phyloP scores from a whole-genome alignment of 1,284 basidiomycete species.

The Rhodotorula sp. region DNA sequence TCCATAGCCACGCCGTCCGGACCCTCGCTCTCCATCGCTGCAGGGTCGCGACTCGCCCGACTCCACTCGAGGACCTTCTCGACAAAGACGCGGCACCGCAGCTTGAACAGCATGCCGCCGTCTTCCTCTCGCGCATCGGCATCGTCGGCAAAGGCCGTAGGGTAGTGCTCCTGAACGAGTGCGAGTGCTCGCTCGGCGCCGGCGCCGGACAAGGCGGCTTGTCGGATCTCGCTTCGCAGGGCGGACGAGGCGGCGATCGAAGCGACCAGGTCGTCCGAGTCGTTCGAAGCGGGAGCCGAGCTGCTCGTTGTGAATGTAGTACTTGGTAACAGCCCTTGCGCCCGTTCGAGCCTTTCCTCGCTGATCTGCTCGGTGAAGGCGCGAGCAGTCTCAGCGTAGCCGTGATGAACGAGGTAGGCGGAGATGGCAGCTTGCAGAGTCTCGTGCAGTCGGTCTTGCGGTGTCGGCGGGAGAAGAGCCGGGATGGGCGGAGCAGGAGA shows the following conservation, averaged over 20 bases:
- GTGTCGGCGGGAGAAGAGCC: background rate
- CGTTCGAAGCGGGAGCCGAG: background rate
- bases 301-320: background rate
- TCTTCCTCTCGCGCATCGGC: background rate
- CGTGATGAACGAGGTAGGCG: conserved; percentile 37
- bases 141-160: conserved; percentile 1
- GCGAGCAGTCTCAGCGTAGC: conserved; percentile 23
- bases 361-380: conserved; percentile 26
- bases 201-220: conserved; percentile 8
- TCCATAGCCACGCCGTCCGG: conserved; percentile 43
- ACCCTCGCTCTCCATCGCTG: conserved; percentile 2
- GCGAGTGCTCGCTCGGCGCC: conserved; percentile 3
- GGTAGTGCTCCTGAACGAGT: conserved; percentile 24
- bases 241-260: conserved; percentile 2
- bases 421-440: conserved; percentile 31
- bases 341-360: conserved; percentile 22
- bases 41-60: conserved; percentile 50
- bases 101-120: conserved; percentile 25
- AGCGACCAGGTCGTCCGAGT: background rate
- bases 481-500: conserved; percentile 25
- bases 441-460: conserved; percentile 16
- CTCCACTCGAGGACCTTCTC: conserved; percentile 62
- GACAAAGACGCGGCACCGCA: conserved; percentile 62
- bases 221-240: conserved; percentile 19
- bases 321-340: conserved; percentile 5